These are phyloP conservation scores for Aspergillus cejpii DNA, from an alignment of 2,329 filamentous ascomycete genomes.

Conservation along the genomic window DNA sequence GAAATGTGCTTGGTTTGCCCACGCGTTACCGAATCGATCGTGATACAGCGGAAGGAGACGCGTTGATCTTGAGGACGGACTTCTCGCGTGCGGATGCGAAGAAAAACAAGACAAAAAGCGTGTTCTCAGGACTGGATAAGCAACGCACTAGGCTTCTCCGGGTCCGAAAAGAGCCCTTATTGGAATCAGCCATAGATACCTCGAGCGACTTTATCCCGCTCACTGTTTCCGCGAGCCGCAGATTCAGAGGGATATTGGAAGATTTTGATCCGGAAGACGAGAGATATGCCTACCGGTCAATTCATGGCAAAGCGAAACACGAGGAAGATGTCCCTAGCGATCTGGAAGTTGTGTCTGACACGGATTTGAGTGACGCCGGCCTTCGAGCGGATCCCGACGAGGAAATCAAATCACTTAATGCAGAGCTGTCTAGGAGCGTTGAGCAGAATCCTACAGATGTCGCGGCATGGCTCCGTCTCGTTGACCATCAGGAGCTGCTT, in stretches of 20 bases:
- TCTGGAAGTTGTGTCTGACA: conserved; percentile 45
- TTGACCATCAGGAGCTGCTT: conserved; percentile 67
- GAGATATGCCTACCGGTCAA: conserved; percentile 57
- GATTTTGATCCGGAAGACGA: conserved; percentile 43
- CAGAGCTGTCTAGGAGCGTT: conserved; percentile 58
- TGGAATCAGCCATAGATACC: conserved; percentile 17
- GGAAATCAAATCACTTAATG: conserved; percentile 38
- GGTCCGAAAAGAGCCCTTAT: conserved; percentile 18
- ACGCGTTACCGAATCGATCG: conserved; percentile 60
- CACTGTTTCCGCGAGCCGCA: conserved; percentile 23
- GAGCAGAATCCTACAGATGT: conserved; percentile 61
- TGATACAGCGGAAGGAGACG: conserved; percentile 44
- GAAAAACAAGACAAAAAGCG: conserved; percentile 43
- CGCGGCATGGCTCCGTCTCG: conserved; percentile 69
- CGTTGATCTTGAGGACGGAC: conserved; percentile 32
- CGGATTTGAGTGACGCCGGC: conserved; percentile 35
- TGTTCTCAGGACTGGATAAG: conserved; percentile 27
- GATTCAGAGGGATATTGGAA: conserved; percentile 35
- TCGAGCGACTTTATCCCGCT: conserved; percentile 32
- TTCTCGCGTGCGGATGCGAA: conserved; percentile 35
- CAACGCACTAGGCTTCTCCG: conserved; percentile 22
- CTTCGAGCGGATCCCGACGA: conserved; percentile 39
- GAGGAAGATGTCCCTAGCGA: conserved; percentile 43
- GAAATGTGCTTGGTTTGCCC: conserved; percentile 62
- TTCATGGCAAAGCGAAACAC: conserved; percentile 55